Evolutionary conservation across 352 stramenopile species (phyloP).

Genomic region (Phytopythium sindhum): DNA sequence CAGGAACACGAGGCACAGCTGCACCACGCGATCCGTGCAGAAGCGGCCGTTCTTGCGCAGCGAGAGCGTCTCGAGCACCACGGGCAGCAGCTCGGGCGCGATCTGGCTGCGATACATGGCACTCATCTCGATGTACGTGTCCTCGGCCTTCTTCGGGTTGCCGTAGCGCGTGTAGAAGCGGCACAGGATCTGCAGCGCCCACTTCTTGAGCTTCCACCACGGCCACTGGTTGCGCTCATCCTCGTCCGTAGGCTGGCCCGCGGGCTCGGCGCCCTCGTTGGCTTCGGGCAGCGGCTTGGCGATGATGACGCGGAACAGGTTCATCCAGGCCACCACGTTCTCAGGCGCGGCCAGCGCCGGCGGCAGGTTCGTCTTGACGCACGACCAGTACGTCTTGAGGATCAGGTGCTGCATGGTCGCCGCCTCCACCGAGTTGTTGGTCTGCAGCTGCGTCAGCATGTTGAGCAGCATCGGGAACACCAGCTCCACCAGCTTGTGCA

Average conservation of each 20-base stretch:
- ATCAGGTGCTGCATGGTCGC: constrained; percentile 94
- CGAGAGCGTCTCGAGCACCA: constrained; percentile 90
- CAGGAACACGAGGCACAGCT: constrained; percentile 93
- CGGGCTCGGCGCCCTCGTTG: constrained; percentile 66
- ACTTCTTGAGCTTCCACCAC: constrained; percentile 99
- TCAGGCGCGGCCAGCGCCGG: constrained; percentile 78
- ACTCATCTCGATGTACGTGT: constrained; percentile 91
- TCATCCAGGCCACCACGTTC: constrained; percentile 92
- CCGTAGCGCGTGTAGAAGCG: constrained; percentile 97
- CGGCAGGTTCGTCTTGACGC: constrained; percentile 94
- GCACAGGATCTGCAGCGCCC: constrained; percentile 95
- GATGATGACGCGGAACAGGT: constrained; percentile 83
- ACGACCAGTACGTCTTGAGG: constrained; percentile 98
- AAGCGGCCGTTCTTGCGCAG: constrained; percentile 93
- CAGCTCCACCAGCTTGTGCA: constrained; percentile 91
- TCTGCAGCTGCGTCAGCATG: constrained; percentile 86
- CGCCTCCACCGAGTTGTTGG: constrained; percentile 88
- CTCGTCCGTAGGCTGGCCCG: constrained; percentile 86
- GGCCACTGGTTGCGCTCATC: constrained; percentile 93
- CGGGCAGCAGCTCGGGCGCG: constrained; percentile 77
- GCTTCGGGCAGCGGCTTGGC: constrained; percentile 92
- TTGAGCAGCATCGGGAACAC: constrained; percentile 93
- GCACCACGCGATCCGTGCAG: constrained; percentile 95
- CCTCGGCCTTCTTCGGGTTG: constrained; percentile 93
- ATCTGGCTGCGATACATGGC: constrained; percentile 93